These are phyloP conservation scores for Knufia fluminis DNA, from an alignment of 2,329 filamentous ascomycete genomes.

Conservation along the genomic window DNA sequence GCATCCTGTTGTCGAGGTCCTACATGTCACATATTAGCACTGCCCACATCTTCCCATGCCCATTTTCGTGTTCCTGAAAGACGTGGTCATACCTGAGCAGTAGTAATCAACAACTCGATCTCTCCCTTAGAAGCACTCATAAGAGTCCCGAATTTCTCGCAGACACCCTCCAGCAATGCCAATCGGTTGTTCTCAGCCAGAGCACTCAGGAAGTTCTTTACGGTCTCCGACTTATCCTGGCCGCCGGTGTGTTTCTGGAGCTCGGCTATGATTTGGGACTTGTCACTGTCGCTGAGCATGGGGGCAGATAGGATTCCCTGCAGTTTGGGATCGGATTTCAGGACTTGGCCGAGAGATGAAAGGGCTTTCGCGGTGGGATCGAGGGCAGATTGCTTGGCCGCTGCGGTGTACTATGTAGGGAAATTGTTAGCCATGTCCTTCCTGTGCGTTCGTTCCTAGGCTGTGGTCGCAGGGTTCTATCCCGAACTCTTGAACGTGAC, in stretches of 20 bases:
- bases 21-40: constrained; percentile 29
- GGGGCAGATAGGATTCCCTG: constrained; percentile 65
- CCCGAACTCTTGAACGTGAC: no score
- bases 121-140: constrained; percentile 87
- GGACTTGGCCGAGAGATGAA: constrained; percentile 57
- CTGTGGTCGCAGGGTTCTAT: no score
- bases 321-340: constrained; percentile 80
- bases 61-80: not conserved
- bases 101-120: constrained; percentile 86
- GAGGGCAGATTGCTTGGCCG: constrained; percentile 75
- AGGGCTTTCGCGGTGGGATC: constrained; percentile 79
- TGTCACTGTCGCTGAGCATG: constrained; percentile 69
- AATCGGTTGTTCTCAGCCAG: constrained; percentile 96
- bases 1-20: constrained; percentile 78
- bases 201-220: constrained; percentile 88
- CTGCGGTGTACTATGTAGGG: constrained; percentile 77
- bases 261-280: constrained; percentile 76
- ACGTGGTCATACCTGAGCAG: constrained; percentile 60
- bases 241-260: constrained; percentile 71
- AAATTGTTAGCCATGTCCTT: not conserved
- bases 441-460: no score
- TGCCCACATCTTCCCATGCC: not conserved
- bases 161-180: constrained; percentile 68
- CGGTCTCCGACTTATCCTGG: constrained; percentile 61
- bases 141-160: constrained; percentile 75